phyloP scores from a whole-genome alignment of 2,329 filamentous ascomycete genomes.

The Fusarium equiseti region DNA sequence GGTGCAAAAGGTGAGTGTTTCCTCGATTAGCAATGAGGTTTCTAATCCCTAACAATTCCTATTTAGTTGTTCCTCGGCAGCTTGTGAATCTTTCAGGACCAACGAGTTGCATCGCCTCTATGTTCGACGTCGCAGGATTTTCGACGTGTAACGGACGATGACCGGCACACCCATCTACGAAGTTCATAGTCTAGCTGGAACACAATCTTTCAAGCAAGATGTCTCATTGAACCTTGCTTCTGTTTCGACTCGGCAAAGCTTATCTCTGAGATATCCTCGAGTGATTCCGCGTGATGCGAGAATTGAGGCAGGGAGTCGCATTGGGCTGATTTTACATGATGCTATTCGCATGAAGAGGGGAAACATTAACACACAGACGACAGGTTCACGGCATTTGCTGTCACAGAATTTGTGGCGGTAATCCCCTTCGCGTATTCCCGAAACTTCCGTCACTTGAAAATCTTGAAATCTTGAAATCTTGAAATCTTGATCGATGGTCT shows the following conservation, averaged over 20 bases:
- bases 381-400: neutral
- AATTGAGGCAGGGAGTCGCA: neutral
- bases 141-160: constrained; percentile 32
- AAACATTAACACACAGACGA: constrained; percentile 11
- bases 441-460: neutral
- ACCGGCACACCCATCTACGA: constrained; percentile 31
- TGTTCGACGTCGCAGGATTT: constrained; percentile 30
- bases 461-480: neutral
- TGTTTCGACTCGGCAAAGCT: constrained; percentile 23
- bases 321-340: constrained; percentile 26
- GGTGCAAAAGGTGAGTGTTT: constrained; percentile 20
- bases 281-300: constrained; percentile 8
- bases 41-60: constrained; percentile 14
- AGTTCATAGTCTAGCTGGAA: constrained; percentile 25
- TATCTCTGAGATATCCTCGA: constrained; percentile 2
- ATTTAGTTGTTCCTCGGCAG: constrained; percentile 43
- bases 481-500: neutral
- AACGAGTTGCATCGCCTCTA: constrained; percentile 24
- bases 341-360: constrained; percentile 8
- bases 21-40: constrained; percentile 4
- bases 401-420: constrained; percentile 1
- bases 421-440: neutral
- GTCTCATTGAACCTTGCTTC: constrained; percentile 9
- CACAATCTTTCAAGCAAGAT: constrained; percentile 10
- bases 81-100: constrained; percentile 42